These are phyloP conservation scores for Leishmania martiniquensis DNA, from an alignment of 208 protist species.

Conservation along the genomic window DNA sequence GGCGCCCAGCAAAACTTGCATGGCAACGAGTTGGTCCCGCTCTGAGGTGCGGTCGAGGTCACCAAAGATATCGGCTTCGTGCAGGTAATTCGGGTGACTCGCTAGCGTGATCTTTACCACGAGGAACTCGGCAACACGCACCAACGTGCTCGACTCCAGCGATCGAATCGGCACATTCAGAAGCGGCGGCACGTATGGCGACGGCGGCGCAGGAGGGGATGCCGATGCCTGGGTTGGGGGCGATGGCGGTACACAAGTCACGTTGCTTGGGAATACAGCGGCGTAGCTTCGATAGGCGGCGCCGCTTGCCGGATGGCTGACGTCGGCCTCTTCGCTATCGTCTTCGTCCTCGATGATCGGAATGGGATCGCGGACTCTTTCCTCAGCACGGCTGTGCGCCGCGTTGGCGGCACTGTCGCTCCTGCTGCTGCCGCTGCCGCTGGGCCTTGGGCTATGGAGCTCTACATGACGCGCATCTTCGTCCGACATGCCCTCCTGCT, in stretches of 20 bases:
- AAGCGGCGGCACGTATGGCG: constrained; percentile 2
- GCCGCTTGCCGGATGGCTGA: neutral
- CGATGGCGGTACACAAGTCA: constrained; percentile 15
- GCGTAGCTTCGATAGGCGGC: constrained; percentile 29
- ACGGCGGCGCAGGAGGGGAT: neutral
- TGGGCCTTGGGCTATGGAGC: neutral
- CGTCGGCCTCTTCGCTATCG: neutral
- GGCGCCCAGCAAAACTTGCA: constrained; percentile 48
- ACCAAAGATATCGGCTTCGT: constrained; percentile 33
- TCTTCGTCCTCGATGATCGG: neutral
- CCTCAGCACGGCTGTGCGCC: neutral
- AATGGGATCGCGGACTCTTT: neutral
- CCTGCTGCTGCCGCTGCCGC: neutral
- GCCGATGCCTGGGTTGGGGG: neutral
- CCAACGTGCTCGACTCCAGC: constrained; percentile 40
- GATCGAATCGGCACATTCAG: constrained; percentile 39
- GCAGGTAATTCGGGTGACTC: constrained; percentile 21
- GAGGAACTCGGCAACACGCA: constrained; percentile 44
- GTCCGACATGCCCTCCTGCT: neutral
- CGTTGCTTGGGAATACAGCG: constrained; percentile 14
- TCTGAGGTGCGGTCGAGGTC: constrained; percentile 36
- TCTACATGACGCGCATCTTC: neutral
- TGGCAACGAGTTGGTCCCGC: constrained; percentile 39
- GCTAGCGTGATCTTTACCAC: constrained; percentile 42
- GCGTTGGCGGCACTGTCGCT: neutral